Evolutionary conservation across 352 stramenopile genomes (phyloP), one percentile per base, ranked within the genome.

Genomic region (Globisporangium uncinulatum): DNA sequence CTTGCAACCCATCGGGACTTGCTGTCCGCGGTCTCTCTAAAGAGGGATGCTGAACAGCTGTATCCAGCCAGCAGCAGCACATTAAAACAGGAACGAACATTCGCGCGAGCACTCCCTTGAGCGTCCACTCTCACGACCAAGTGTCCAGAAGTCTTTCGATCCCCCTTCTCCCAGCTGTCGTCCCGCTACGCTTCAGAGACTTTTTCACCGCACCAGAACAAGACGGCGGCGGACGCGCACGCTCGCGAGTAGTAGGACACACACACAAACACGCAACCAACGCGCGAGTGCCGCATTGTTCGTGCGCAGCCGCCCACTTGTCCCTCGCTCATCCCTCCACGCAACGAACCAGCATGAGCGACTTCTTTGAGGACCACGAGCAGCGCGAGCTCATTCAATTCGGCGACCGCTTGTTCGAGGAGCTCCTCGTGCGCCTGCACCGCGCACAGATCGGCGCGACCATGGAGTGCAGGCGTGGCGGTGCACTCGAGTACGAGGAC

Each of bases 391-490:
- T 83, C 20, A 59, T 86, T 17, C 59, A 65, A 17, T 69, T 76
- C n/a, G 69, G 66, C 13, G 61, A 81, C 52, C 45, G 57, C 49
- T 61, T 75, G 45, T 86, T 82, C 65, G 54, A 73, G 15, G 69
- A 81, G 56, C 62, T 70, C 24, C 69, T 82, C 29, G 54, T 62
- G 51, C 63, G 69, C 0, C 62, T 83, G 11, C 73, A 78, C 41
- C 47, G 29, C 61, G 67, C 58, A 48, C 61, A 50, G 63, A 76
- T 48, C 20, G 58, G 45, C 29, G 14, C 34, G 15, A 43, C n/a
- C 13, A 37, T 20, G 10, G 43, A 19, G 7, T 10, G 11, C n/a
- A 53, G 54, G n/a, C 29, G 17, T 43, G 13, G 29, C 55, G 39
- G 72, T 70, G 44, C 56, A 17, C 56, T 61, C 56, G 56, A 62